Conservation (phyloP, 768 basidiomycete species). For the Kwoniella pini region DNA sequence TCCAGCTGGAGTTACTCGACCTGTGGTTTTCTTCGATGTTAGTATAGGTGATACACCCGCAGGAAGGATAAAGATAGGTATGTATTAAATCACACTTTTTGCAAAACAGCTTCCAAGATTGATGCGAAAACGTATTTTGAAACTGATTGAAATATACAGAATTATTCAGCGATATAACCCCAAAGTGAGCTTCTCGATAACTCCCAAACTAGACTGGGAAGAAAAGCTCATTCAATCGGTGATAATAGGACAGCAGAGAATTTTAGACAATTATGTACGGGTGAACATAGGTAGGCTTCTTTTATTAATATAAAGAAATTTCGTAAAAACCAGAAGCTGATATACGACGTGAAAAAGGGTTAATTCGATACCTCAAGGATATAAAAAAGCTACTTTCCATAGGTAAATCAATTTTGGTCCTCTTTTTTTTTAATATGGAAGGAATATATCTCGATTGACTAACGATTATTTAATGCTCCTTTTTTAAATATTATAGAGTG, state of each 20-base stretch:
- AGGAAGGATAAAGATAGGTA: constrained; percentile 87
- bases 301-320: background rate
- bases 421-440: too few species aligned
- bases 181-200: constrained; percentile 88
- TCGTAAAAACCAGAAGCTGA: background rate
- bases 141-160: constrained; percentile 51
- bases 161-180: constrained; percentile 90
- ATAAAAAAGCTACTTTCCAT: constrained; percentile 88
- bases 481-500: constrained; percentile 1
- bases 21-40: constrained; percentile 95
- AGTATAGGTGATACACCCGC: constrained; percentile 95
- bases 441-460: constrained; percentile 71
- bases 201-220: too few species aligned
- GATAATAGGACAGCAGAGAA: constrained; percentile 85
- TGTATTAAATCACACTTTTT: constrained; percentile 1
- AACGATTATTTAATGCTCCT: constrained; percentile 57
- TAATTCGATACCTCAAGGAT: constrained; percentile 83
- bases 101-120: background rate
- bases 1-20: constrained; percentile 59
- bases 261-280: constrained; percentile 94
- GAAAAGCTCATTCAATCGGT: background rate
- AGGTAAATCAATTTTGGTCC: too few species aligned
- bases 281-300: constrained; percentile 81
- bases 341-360: constrained; percentile 59
- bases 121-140: constrained; percentile 4